phyloP scores from a whole-genome alignment of 495 filamentous ascomycete species.

The Aspergillus heteromorphus region DNA sequence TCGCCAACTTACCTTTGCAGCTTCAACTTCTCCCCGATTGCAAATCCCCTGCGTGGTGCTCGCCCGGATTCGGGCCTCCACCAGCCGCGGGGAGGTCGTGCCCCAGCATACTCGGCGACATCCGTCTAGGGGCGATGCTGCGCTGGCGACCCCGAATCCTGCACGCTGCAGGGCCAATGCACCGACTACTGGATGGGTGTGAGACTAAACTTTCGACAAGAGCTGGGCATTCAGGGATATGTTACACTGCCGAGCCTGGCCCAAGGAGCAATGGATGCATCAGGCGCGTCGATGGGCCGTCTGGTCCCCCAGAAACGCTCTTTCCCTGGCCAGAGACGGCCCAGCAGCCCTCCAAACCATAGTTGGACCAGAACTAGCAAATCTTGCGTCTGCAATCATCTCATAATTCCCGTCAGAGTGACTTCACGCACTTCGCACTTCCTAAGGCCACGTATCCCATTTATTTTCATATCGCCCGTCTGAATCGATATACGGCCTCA shows the following conservation, averaged over 20 bases:
- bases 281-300: no score
- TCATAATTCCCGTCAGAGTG: constrained; percentile 11
- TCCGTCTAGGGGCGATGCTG: background rate
- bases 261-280: background rate
- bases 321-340: background rate
- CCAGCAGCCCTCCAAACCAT: background rate
- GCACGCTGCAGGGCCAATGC: background rate
- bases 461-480: background rate
- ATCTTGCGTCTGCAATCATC: background rate
- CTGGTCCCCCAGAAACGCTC: background rate
- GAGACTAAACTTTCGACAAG: background rate
- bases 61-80: background rate
- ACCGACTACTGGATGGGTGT: background rate
- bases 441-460: background rate
- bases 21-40: background rate
- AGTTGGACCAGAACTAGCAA: background rate
- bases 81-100: background rate
- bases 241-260: background rate
- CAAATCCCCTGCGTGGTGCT: background rate
- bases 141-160: background rate
- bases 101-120: background rate
- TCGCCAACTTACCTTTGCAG: background rate
- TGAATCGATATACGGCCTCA: background rate
- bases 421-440: constrained; percentile 8
- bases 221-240: background rate